phyloP scores from a whole-genome alignment of 345 rosid species.

The Hibiscus mutabilis region DNA sequence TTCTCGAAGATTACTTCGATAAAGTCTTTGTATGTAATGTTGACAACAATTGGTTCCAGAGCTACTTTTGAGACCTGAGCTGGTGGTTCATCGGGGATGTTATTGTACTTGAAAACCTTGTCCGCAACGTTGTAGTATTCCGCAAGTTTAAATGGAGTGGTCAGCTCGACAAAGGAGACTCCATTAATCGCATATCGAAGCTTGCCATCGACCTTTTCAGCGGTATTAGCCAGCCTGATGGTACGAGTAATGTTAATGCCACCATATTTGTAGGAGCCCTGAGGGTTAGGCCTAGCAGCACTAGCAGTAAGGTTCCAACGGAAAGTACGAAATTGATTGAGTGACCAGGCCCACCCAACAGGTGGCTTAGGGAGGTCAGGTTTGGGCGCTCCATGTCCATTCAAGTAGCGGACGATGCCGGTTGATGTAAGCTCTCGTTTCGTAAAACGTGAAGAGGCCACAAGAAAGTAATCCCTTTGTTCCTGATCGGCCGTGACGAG shows the following conservation, averaged over 20 bases:
- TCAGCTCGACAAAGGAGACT: slow-evolving; percentile 43
- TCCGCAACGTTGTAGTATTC: slow-evolving; percentile 44
- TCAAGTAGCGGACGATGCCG: no score
- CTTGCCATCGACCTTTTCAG: slow-evolving; percentile 34
- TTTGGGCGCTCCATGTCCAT: no score
- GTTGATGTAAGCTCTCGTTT: no score
- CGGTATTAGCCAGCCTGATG: slow-evolving; percentile 48
- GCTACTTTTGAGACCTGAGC: slow-evolving; percentile 15
- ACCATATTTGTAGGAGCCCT: slow-evolving; percentile 78
- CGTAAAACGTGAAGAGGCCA: no score
- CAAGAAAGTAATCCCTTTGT: no score
- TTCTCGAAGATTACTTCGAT: slow-evolving; percentile 77
- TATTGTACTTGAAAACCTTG: slow-evolving; percentile 54
- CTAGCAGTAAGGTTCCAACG: no score
- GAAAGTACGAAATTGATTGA: no score
- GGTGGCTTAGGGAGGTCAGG: no score
- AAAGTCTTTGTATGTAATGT: slow-evolving; percentile 60
- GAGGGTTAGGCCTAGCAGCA: no score
- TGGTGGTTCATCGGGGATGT: slow-evolving; percentile 39
- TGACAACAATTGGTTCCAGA: slow-evolving; percentile 23
- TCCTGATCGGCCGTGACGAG: no score
- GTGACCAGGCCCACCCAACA: no score
- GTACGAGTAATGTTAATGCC: slow-evolving; percentile 61
- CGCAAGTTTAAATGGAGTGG: slow-evolving; percentile 60
- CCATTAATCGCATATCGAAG: slow-evolving; percentile 62